Conservation (phyloP, 2,329 filamentous ascomycete species). For the Trichophyton simii region DNA sequence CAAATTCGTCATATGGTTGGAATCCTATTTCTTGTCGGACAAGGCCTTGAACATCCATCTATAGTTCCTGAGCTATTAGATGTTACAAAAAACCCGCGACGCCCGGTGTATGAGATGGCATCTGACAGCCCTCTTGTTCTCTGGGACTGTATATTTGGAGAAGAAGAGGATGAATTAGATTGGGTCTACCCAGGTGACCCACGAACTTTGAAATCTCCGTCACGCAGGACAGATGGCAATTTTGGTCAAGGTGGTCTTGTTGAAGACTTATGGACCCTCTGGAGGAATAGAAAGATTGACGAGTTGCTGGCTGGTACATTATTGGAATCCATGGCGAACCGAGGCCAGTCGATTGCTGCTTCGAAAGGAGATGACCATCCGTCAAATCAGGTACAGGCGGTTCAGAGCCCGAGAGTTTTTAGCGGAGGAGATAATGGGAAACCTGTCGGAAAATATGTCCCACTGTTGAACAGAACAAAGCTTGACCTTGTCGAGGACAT, state of each 20-base stretch:
- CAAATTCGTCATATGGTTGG: constrained; percentile 93
- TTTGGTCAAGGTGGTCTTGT: constrained; percentile 55
- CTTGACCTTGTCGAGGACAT: constrained; percentile 49
- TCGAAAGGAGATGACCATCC: constrained; percentile 17
- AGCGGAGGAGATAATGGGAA: constrained; percentile 44
- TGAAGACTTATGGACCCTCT: constrained; percentile 67
- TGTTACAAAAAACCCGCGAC: constrained; percentile 54
- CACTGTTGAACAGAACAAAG: constrained; percentile 43
- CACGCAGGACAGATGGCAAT: constrained; percentile 42
- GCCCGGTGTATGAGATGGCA: constrained; percentile 82
- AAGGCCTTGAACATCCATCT: constrained; percentile 65
- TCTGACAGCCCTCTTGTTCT: constrained; percentile 80
- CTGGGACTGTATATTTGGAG: constrained; percentile 88
- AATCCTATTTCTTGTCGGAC: constrained; percentile 81
- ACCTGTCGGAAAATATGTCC: constrained; percentile 46
- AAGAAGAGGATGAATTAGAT: constrained; percentile 48
- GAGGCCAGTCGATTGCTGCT: constrained; percentile 26
- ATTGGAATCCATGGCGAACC: constrained; percentile 47
- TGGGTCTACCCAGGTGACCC: constrained; percentile 74
- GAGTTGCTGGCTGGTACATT: constrained; percentile 69
- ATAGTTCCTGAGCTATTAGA: constrained; percentile 67
- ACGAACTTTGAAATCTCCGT: constrained; percentile 19
- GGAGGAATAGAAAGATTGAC: constrained; percentile 78
- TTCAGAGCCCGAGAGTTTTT: constrained; percentile 42
- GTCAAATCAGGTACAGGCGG: constrained; percentile 18